Evolutionary conservation across 345 rosid species (phyloP), one percentile per base, ranked within the genome.

Genomic region (Dimocarpus longan): DNA sequence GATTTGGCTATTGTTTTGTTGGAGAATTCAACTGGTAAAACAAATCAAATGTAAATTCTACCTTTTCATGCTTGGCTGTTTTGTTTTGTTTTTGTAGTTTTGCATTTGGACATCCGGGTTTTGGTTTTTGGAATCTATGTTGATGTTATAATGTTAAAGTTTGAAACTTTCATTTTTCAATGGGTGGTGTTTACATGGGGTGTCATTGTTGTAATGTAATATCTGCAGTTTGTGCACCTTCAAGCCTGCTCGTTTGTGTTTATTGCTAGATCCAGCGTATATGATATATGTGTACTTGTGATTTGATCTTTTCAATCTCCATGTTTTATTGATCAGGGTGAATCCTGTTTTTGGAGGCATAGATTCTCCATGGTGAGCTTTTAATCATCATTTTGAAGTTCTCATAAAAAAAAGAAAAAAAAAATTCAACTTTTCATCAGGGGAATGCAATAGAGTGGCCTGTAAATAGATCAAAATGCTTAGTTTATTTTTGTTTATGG

Each of bases 311-410:
- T 83, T 75, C 22, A 84, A 68, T 86, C 85, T 74, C 77, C 76
- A 50, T 76, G 79, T 80, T 75, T 73, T 85, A 65, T 89, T 85
- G 87, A 81, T 88, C 97, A 92, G 97, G 94, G 83, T 86, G 84
- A 82, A 78, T 82, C 88, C 76, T 87, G 52, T 80, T 85, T 73
- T 84, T 80, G 85, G 93, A 88, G 91, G 87, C 88, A 65, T 86
- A 85, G 82, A 80, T 81, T 80, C 86, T 87, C 88, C 89, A 95
- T 95, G 98, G 98, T 95, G 94, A 93, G 98, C 90, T 74, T 79
- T 80, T 79, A 22, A 68, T 64, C 24, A 19, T 83, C 68, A 59
- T 18, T 43, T 65, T 76, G 21, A 42, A 8, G 10, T 13, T 54
- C 60, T 54, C 10, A 67, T 62, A 19, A 5, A 32, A 64, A 80